phyloP scores from a whole-genome alignment of 257 asterid genomes.

The Lycium barbarum region DNA sequence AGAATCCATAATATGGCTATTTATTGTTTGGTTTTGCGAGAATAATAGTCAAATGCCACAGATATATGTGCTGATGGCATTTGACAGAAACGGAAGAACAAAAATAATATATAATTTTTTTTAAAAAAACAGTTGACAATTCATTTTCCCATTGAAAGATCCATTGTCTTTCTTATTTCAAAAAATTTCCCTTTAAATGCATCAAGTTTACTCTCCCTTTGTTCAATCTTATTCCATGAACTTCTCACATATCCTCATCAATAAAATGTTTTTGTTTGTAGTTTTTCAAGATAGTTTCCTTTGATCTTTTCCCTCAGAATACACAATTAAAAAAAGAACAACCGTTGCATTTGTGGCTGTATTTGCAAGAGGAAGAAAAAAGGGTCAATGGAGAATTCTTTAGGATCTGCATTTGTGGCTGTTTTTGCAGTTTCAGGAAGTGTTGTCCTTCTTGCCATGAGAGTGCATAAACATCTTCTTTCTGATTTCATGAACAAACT shows the following conservation, averaged over 20 bases:
- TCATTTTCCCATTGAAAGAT: no score
- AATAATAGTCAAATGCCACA: constrained; percentile 20
- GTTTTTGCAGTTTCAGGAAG: constrained; percentile 92
- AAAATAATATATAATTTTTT: neutral
- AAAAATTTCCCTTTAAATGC: neutral
- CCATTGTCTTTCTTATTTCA: neutral
- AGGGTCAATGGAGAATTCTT: constrained; percentile 54
- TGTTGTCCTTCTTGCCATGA: constrained; percentile 80
- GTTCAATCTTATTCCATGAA: constrained; percentile 15
- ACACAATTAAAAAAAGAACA: neutral
- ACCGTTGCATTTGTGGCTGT: neutral
- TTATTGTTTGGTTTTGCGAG: neutral
- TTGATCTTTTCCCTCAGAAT: neutral
- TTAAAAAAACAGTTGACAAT: no score
- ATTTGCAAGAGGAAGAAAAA: neutral
- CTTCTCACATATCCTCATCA: neutral
- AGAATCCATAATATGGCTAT: neutral
- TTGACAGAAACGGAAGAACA: neutral
- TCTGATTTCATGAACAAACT: constrained; percentile 80
- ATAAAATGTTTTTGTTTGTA: constrained; percentile 6
- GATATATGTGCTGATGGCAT: neutral
- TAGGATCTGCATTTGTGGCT: constrained; percentile 69
- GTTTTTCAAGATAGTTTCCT: neutral
- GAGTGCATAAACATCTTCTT: constrained; percentile 79
- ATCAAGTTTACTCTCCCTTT: neutral